Evolutionary conservation across 768 basidiomycete species (phyloP).

Genomic region (Favolaschia claudopus): DNA sequence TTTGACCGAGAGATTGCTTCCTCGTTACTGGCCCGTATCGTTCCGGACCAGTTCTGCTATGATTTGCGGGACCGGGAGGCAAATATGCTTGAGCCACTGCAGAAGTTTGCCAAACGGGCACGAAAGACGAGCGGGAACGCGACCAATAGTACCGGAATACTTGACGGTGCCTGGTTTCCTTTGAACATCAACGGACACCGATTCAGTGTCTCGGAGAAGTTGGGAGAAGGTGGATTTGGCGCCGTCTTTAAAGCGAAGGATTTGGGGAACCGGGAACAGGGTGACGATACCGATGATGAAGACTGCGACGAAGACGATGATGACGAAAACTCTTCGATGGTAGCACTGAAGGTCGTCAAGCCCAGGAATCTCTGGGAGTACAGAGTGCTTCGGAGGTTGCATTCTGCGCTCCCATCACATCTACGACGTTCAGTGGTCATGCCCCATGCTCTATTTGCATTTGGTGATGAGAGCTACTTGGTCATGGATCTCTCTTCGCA

Average conservation of each 20-base stretch:
- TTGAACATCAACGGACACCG: conserved; percentile 68
- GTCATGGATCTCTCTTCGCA: conserved; percentile 89
- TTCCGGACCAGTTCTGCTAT: conserved; percentile 65
- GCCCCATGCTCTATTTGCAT: conserved; percentile 84
- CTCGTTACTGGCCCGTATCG: conserved; percentile 68
- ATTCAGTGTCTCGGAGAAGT: conserved; percentile 81
- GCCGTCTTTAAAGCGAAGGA: conserved; percentile 89
- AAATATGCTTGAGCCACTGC: conserved; percentile 69
- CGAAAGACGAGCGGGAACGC: conserved; percentile 51
- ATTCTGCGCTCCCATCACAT: conserved; percentile 65
- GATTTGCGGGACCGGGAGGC: conserved; percentile 64
- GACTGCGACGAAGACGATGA: conserved; percentile 61
- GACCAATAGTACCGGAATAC: conserved; percentile 41
- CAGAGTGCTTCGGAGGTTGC: conserved; percentile 80
- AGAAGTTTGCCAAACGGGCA: conserved; percentile 70
- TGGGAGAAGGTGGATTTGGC: conserved; percentile 97
- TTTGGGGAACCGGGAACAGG: conserved; percentile 55
- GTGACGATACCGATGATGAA: conserved; percentile 60
- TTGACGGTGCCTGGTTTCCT: conserved; percentile 51
- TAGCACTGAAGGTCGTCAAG: conserved; percentile 92
- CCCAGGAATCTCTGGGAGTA: conserved; percentile 95
- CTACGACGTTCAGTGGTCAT: conserved; percentile 74
- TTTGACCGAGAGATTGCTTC: conserved; percentile 73
- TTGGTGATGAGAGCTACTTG: conserved; percentile 88
- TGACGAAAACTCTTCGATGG: conserved; percentile 59